Evolutionary conservation across 345 rosid species (phyloP).

Genomic region (Nasturtium officinale): DNA sequence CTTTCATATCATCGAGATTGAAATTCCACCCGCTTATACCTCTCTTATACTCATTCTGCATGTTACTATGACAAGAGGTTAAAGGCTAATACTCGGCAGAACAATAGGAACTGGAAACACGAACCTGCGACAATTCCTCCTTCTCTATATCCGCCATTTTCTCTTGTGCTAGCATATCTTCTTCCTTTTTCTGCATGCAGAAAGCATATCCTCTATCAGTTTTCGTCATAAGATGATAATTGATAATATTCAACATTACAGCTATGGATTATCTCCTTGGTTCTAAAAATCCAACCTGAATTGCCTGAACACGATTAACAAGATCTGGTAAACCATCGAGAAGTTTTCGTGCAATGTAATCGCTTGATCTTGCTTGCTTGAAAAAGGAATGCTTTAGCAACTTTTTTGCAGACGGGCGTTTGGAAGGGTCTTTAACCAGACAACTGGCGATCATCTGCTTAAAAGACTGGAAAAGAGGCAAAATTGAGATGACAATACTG

Average conservation of each 20-base stretch:
- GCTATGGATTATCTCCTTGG: conserved; percentile 12
- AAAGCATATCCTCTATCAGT: conserved; percentile 34
- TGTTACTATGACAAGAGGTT: conserved; percentile 39
- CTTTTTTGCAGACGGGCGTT: conserved; percentile 88
- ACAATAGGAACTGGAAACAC: conserved; percentile 15
- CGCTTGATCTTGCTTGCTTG: conserved; percentile 94
- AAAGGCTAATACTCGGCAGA: conserved; percentile 35
- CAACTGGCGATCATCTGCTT: conserved; percentile 99
- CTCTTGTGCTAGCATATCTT: conserved; percentile 98
- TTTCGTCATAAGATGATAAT: conserved; percentile 12
- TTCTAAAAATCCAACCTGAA: conserved; percentile 59
- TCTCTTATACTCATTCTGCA: conserved; percentile 94
- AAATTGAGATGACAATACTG: conserved; percentile 6
- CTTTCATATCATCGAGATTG: conserved; percentile 95
- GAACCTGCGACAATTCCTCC: conserved; percentile 96
- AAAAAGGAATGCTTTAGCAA: conserved; percentile 91
- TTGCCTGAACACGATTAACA: conserved; percentile 87
- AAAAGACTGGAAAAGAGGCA: conserved; percentile 66
- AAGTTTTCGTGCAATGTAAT: conserved; percentile 71
- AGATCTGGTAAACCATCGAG: conserved; percentile 92
- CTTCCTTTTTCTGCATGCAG: conserved; percentile 79
- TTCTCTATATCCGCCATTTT: conserved; percentile 94
- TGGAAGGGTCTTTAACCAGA: conserved; percentile 94
- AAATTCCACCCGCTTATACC: conserved; percentile 99
- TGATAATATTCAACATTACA: not conserved